phyloP scores from a whole-genome alignment of 2,329 filamentous ascomycete genomes.

The Coniochaeta sp. region DNA sequence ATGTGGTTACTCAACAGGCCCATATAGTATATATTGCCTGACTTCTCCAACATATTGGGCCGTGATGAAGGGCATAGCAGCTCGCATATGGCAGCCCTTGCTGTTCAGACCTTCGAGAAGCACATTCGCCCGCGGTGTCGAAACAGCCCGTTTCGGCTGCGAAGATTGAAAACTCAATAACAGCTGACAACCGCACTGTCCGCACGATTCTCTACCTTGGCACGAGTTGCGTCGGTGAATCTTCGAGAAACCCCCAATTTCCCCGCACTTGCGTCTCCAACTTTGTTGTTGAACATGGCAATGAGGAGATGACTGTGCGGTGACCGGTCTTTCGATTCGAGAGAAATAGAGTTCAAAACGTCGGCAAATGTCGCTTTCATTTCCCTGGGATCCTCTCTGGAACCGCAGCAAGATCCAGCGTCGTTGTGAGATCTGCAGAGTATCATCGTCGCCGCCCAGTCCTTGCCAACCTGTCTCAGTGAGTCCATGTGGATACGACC shows the following conservation, averaged over 20 bases:
- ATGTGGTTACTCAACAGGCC: not conserved
- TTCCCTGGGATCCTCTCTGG: too few relatives aligned
- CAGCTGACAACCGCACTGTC: not conserved
- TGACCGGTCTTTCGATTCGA: too few relatives aligned
- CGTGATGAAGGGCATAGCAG: not conserved
- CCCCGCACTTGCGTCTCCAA: constrained; percentile 12
- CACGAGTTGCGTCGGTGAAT: not conserved
- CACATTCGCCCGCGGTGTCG: too few relatives aligned
- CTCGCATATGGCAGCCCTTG: not conserved
- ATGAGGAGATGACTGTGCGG: too few relatives aligned
- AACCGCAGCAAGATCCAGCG: too few relatives aligned
- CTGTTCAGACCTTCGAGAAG: not conserved
- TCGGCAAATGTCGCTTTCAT: too few relatives aligned
- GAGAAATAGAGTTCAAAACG: too few relatives aligned
- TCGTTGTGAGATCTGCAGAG: too few relatives aligned
- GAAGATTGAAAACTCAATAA: not conserved
- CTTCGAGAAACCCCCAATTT: constrained; percentile 10
- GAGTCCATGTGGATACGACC: too few relatives aligned
- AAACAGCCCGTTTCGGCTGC: not conserved
- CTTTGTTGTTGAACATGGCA: not conserved
- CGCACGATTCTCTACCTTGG: not conserved
- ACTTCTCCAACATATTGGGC: not conserved
- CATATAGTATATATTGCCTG: not conserved
- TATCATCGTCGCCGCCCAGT: too few relatives aligned
- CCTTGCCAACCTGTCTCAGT: too few relatives aligned